Evolutionary conservation across 2,329 filamentous ascomycete genomes (phyloP).

Genomic region (Penicillium hordei): DNA sequence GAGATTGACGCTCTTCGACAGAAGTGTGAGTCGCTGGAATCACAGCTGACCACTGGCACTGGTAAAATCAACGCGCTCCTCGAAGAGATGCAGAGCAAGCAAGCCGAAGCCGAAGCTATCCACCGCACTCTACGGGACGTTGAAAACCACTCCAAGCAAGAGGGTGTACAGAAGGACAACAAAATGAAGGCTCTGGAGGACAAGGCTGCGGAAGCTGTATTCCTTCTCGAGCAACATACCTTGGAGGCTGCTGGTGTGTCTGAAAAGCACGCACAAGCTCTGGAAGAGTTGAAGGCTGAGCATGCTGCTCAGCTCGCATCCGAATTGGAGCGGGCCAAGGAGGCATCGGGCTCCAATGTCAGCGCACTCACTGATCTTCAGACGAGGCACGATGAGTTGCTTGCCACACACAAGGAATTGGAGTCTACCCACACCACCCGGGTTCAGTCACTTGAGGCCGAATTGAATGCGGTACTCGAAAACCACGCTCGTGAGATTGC

Average conservation of each 20-base stretch:
- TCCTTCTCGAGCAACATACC: conserved; percentile 37
- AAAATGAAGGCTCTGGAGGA: conserved; percentile 37
- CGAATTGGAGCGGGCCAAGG: conserved; percentile 36
- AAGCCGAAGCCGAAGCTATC: conserved; percentile 39
- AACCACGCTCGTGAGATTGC: conserved; percentile 32
- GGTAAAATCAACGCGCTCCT: conserved; percentile 38
- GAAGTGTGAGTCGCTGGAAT: conserved; percentile 36
- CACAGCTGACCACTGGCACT: conserved; percentile 32
- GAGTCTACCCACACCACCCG: conserved; percentile 34
- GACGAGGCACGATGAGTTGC: conserved; percentile 35
- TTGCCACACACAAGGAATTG: conserved; percentile 30
- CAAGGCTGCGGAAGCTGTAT: conserved; percentile 35
- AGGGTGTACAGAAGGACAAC: conserved; percentile 37
- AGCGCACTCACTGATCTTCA: conserved; percentile 35
- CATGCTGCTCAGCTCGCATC: conserved; percentile 30
- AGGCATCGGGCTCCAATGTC: conserved; percentile 34
- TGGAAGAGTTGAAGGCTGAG: conserved; percentile 36
- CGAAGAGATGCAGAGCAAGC: conserved; percentile 36
- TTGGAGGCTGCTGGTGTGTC: conserved; percentile 29
- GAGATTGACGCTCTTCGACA: conserved; percentile 40
- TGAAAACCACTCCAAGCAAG: conserved; percentile 40
- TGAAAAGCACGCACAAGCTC: conserved; percentile 35
- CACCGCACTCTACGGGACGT: conserved; percentile 39
- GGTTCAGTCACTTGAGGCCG: conserved; percentile 30
- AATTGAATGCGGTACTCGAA: conserved; percentile 28